A percentile compares a stretch with the other conserved stretches of the same genome.
phyloP scores from a whole-genome alignment of 2,329 filamentous ascomycete genomes.

The Talaromyces sp. region DNA sequence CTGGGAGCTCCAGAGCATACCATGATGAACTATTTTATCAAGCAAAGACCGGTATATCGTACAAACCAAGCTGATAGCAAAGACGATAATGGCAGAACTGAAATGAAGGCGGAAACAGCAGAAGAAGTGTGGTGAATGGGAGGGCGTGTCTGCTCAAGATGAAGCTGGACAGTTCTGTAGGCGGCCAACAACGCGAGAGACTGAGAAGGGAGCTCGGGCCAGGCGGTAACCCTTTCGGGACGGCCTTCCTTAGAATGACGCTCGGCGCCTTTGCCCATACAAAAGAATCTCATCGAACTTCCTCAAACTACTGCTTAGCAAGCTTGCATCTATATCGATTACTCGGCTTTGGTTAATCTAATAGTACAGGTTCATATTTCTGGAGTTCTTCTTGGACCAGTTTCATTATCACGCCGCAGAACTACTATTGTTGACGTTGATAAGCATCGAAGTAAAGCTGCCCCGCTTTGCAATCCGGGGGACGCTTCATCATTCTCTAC shows the following conservation, averaged over 20 bases:
- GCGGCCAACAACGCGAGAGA: constrained; percentile 18
- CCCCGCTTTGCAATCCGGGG: constrained; percentile 20
- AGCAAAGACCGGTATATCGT: background rate
- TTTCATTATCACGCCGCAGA: background rate
- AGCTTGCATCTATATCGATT: background rate
- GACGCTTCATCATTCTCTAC: constrained; percentile 1
- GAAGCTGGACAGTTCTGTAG: background rate
- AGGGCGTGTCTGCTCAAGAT: background rate
- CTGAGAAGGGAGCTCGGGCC: constrained; percentile 28
- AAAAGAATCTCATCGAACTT: constrained; percentile 18
- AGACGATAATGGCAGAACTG: background rate
- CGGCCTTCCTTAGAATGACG: constrained; percentile 24
- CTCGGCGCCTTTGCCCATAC: constrained; percentile 27
- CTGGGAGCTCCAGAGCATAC: constrained; percentile 22
- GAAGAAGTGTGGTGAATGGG: background rate
- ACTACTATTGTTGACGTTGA: background rate
- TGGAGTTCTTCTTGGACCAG: background rate
- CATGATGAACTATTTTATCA: constrained; percentile 23
- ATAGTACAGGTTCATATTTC: background rate
- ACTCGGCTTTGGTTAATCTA: background rate
- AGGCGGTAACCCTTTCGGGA: constrained; percentile 13
- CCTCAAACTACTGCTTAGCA: background rate
- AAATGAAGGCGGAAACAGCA: constrained; percentile 4
- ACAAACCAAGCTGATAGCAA: background rate
- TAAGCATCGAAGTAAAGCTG: constrained; percentile 3